Evolutionary conservation across 2,329 filamentous ascomycete species (phyloP), one percentile per base, ranked within the genome.

Genomic region (Ploettnerulaceae sp.): DNA sequence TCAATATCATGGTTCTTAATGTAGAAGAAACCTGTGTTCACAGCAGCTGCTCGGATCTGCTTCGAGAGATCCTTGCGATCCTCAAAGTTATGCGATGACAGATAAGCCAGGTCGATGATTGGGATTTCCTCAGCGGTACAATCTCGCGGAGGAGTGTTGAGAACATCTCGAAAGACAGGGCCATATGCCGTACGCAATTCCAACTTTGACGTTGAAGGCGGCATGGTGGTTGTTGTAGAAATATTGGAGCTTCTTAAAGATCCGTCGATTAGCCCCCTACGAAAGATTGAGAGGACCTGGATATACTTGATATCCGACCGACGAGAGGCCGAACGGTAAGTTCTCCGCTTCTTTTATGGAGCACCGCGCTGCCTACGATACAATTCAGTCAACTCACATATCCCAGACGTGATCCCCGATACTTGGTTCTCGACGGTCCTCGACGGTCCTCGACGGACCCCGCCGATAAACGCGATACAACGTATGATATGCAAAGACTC

Each of bases 11-110:
- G 68, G 32, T 72, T 71, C 48, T 66, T 67, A 47, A 73, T 62
- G 48, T 73, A 73, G 55, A 74, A 73, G 55, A 73, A 73, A 0
- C 71, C 71, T 0, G 65, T 72, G 29, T 66, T 69, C 20, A 69
- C 60, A 5, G 69, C 66, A 0, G 71, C 70, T 7, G 61, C 56
- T 40, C 63, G 63, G 5, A 75, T 65, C 20, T 64, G 53, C 3
- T 53, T 45, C 0, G 71, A 71, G 0, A 74, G 57, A 1, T 52
- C 53, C 20, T 66, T 64, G 0, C 69, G 64, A 3, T 65, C 64
- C 7, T 63, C 56, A 0, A 67, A 36, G n/a, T 63, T 57, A 2
- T 61, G 54, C 18, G 69, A 65, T 18, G 66, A 59, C 5, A 69
- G 63, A 2, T 54, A 50, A 1, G 64, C 55, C 5, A 75, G 57